phyloP scores from a whole-genome alignment of 768 basidiomycete species.

The Suillus lakei region DNA sequence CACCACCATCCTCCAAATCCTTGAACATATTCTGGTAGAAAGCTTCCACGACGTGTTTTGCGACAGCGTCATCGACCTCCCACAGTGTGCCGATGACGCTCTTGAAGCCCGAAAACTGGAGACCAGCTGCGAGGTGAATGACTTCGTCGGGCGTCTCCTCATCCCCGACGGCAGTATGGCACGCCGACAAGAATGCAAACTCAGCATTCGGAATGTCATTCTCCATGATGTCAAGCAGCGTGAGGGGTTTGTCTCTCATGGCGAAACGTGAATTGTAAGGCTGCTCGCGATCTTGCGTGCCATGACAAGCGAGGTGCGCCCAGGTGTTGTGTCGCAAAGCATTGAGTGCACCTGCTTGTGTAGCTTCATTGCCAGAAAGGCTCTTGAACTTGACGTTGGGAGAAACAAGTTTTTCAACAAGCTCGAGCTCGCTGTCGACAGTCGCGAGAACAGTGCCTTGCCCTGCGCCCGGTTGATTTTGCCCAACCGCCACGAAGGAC shows the following conservation, averaged over 20 bases:
- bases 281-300: constrained; percentile 3
- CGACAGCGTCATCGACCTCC: constrained; percentile 13
- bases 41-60: background rate
- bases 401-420: constrained; percentile 23
- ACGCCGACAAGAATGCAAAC: constrained; percentile 25
- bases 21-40: background rate
- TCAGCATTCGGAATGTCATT: background rate
- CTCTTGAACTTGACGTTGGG: constrained; percentile 15
- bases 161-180: constrained; percentile 27
- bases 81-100: constrained; percentile 30
- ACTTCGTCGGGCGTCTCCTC: constrained; percentile 19
- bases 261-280: constrained; percentile 17
- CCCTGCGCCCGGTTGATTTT: constrained; percentile 7
- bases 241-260: background rate
- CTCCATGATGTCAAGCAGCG: constrained; percentile 12
- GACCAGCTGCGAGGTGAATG: constrained; percentile 26
- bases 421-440: constrained; percentile 12
- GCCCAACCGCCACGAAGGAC: constrained; percentile 9
- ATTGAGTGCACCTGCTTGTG: background rate
- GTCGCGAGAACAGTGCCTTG: background rate
- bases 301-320: constrained; percentile 29
- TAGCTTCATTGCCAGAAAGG: background rate
- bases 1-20: constrained; percentile 1
- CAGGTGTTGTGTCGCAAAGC: constrained; percentile 10
- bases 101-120: constrained; percentile 25